Evolutionary conservation across 2,329 filamentous ascomycete genomes (phyloP).

Genomic region (Pseudocercospora fuligena): DNA sequence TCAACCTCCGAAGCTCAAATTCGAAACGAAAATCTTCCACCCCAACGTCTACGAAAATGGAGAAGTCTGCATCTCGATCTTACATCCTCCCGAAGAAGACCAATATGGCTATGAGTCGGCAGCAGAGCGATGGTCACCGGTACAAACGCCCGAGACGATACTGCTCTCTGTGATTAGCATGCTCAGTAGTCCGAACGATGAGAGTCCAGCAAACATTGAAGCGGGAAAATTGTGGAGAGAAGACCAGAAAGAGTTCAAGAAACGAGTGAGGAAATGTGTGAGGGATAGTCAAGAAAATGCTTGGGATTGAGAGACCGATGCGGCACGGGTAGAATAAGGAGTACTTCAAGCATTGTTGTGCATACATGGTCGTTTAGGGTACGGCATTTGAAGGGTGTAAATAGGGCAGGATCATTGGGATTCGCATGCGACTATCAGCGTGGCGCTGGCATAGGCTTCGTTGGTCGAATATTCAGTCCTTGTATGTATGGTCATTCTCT

Average conservation of each 20-base stretch:
- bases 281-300: constrained; percentile 72
- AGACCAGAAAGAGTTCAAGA: constrained; percentile 78
- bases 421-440: neutral
- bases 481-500: neutral
- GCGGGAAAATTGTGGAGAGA: constrained; percentile 87
- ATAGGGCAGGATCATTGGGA: neutral
- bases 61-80: constrained; percentile 93
- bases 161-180: constrained; percentile 90
- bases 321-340: neutral
- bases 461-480: neutral
- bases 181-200: constrained; percentile 89
- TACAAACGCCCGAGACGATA: constrained; percentile 94
- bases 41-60: constrained; percentile 89
- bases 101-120: constrained; percentile 91
- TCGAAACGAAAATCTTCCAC: constrained; percentile 86
- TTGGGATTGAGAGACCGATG: constrained; percentile 43
- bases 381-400: neutral
- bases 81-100: constrained; percentile 94
- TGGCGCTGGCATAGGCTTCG: neutral
- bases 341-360: constrained; percentile 12
- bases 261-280: constrained; percentile 76
- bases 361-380: neutral
- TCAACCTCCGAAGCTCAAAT: constrained; percentile 85
- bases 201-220: constrained; percentile 93
- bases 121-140: constrained; percentile 89